Conservation (phyloP, 306 rosid species). For the Datisca glomerata region DNA sequence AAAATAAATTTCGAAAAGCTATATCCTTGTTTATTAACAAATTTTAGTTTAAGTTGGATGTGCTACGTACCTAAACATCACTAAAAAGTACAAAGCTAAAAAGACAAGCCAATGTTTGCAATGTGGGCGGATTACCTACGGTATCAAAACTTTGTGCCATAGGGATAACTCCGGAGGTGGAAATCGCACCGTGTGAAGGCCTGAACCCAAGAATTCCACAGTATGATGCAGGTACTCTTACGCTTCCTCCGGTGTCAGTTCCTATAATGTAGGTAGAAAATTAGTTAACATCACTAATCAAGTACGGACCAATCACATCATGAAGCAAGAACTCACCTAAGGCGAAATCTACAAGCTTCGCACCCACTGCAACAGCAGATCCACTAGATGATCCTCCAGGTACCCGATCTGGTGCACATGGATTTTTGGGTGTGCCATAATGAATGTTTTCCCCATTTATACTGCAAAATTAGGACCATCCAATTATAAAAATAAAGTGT, state of each 20-base stretch:
- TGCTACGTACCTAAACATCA: too few relatives aligned
- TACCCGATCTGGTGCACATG: conserved; percentile 30
- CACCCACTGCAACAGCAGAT: conserved; percentile 70
- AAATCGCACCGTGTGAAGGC: conserved; percentile 66
- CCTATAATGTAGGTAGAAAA: conserved; percentile 37
- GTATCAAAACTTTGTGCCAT: conserved; percentile 90
- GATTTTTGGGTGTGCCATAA: conserved; percentile 46
- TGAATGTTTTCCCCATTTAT: conserved; percentile 42
- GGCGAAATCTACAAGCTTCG: conserved; percentile 76
- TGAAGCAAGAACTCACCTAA: conserved; percentile 34
- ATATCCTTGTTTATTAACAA: too few relatives aligned
- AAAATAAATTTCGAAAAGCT: too few relatives aligned
- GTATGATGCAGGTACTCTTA: conserved; percentile 82
- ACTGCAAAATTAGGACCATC: conserved; percentile 13
- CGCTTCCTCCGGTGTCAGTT: conserved; percentile 92
- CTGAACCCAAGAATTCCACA: conserved; percentile 92
- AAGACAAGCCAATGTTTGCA: too few relatives aligned
- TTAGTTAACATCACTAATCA: too few relatives aligned
- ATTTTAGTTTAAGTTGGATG: too few relatives aligned
- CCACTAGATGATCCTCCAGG: conserved; percentile 60
- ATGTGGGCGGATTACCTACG: too few relatives aligned
- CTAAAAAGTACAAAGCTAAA: too few relatives aligned
- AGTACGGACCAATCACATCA: conserved; percentile 6
- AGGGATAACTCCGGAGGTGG: conserved; percentile 60
- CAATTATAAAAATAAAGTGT: conserved; percentile 1